Percentiles rank a stretch among this genome's conserved stretches.
Evolutionary conservation across 1,284 basidiomycete genomes (phyloP).

Genomic region (Ceratobasidium sp.): DNA sequence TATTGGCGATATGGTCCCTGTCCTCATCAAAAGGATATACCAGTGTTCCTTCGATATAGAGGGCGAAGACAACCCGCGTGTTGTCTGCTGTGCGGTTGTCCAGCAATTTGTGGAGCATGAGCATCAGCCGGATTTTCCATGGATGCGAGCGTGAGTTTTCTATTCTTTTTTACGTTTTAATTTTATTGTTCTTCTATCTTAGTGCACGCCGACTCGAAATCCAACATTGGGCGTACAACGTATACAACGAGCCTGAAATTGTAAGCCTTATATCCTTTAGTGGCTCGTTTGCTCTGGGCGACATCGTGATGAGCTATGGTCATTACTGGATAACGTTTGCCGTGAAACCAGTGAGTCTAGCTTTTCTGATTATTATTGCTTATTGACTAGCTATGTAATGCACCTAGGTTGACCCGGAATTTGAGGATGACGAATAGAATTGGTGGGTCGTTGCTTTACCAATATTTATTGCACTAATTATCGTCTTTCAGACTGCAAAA

Average conservation of each 20-base stretch:
- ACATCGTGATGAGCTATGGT: background rate
- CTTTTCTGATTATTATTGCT: background rate
- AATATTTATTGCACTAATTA: too few relatives aligned
- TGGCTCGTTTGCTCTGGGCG: background rate
- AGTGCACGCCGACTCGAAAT: background rate
- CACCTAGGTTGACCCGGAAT: too few relatives aligned
- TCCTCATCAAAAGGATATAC: background rate
- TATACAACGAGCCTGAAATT: background rate
- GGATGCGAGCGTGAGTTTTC: background rate
- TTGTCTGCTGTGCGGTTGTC: background rate
- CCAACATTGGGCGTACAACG: background rate
- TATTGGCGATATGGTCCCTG: background rate
- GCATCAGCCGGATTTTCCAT: too few relatives aligned
- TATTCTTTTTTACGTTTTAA: background rate
- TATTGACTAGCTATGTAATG: background rate
- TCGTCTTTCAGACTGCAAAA: too few relatives aligned
- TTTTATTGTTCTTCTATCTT: background rate
- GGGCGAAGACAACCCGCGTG: background rate
- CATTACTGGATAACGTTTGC: slow-evolving; percentile 1
- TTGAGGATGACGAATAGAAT: too few relatives aligned
- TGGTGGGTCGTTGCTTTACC: too few relatives aligned
- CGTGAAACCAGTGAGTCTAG: background rate
- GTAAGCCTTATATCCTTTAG: background rate
- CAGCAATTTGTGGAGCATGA: background rate
- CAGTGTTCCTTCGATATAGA: background rate